These are phyloP conservation scores for Silene latifolia DNA, from an alignment of 148 eudicot species.

Conservation along the genomic window DNA sequence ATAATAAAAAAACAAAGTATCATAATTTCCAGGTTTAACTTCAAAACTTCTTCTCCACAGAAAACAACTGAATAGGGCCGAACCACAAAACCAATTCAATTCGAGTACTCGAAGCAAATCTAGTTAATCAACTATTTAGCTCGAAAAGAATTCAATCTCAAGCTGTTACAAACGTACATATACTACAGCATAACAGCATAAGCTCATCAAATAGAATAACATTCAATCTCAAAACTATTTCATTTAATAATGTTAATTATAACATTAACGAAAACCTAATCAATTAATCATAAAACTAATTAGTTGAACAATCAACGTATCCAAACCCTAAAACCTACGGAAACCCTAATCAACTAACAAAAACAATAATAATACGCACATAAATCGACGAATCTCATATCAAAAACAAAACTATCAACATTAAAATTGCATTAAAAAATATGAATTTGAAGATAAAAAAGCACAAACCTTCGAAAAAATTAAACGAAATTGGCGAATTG, in stretches of 20 bases:
- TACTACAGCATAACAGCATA: background rate
- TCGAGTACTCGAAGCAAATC: background rate
- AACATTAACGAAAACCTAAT: background rate
- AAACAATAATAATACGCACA: background rate
- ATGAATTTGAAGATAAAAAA: background rate
- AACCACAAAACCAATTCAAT: background rate
- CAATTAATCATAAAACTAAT: background rate
- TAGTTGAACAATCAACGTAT: background rate
- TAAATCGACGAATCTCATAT: background rate
- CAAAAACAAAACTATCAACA: background rate
- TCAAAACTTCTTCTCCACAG: background rate
- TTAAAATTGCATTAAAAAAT: background rate
- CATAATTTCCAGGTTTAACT: background rate
- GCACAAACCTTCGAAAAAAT: background rate
- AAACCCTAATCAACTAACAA: background rate
- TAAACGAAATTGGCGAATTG: background rate
- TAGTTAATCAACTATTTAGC: background rate
- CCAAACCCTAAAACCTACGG: background rate
- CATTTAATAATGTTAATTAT: background rate
- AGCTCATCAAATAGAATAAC: too few species aligned
- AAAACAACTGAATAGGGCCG: background rate
- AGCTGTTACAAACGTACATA: background rate
- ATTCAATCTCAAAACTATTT: too few species aligned
- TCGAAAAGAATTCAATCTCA: background rate
- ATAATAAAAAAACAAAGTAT: too few species aligned